Evolutionary conservation across 768 basidiomycete genomes (phyloP).

Genomic region (Podaxis sp.): DNA sequence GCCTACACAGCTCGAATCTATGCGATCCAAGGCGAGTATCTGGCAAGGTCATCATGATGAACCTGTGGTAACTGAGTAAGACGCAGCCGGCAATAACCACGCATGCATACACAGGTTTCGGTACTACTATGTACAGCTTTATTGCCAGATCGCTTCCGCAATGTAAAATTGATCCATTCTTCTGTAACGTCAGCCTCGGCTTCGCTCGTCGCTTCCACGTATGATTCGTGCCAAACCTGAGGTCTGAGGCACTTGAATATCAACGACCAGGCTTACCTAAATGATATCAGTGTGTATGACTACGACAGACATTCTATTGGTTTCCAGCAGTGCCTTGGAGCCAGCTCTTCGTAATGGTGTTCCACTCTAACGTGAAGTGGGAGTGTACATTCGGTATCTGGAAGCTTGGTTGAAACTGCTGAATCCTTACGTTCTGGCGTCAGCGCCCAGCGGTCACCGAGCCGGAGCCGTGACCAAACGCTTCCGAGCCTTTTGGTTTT

Average conservation of each 20-base stretch:
- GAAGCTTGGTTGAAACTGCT: neutral
- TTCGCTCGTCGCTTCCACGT: neutral
- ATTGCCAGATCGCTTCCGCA: neutral
- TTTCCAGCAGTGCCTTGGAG: neutral
- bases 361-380: neutral
- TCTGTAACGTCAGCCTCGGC: neutral
- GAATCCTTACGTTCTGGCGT: neutral
- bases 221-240: neutral
- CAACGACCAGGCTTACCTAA: neutral
- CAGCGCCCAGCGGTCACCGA: no score
- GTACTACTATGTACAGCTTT: neutral
- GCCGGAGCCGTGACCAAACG: no score
- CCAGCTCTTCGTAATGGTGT: neutral
- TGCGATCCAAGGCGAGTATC: neutral
- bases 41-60: neutral
- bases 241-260: neutral
- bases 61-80: neutral
- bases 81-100: conserved; percentile 9
- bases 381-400: neutral
- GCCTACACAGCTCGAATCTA: neutral
- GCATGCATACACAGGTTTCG: neutral
- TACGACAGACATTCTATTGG: neutral
- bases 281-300: neutral
- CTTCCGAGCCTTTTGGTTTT: no score
- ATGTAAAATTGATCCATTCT: neutral